Conservation (phyloP, 208 protist species). For the Acanthamoeba triangularis region DNA sequence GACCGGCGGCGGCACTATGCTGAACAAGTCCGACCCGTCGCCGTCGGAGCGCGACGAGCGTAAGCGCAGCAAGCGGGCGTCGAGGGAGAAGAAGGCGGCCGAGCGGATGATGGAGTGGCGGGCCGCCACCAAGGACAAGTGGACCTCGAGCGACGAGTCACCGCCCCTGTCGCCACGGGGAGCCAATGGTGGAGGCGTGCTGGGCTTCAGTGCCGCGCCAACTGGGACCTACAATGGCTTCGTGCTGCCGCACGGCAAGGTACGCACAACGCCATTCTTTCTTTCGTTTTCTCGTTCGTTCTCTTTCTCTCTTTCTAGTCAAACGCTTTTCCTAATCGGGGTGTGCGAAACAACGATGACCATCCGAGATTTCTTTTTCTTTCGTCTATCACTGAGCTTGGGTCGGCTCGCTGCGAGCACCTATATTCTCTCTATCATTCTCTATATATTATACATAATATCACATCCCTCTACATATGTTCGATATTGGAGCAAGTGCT, state of each 20-base stretch:
- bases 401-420: too few relatives aligned
- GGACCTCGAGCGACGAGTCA: not conserved
- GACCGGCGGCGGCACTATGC: not conserved
- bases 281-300: too few relatives aligned
- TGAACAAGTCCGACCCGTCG: not conserved
- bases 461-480: too few relatives aligned
- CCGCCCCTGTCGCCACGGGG: not conserved
- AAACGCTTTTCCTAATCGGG: too few relatives aligned
- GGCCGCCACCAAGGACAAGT: not conserved
- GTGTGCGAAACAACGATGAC: too few relatives aligned
- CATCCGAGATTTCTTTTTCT: too few relatives aligned
- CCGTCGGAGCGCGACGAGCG: not conserved
- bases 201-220: not conserved
- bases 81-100: not conserved
- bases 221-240: not conserved
- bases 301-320: too few relatives aligned
- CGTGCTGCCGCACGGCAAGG: not conserved
- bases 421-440: too few relatives aligned
- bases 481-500: too few relatives aligned
- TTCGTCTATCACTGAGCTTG: too few relatives aligned
- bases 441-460: too few relatives aligned
- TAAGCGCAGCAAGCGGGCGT: not conserved
- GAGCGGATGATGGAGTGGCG: constrained; percentile 16
- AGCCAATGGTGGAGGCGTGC: not conserved
- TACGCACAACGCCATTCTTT: not conserved